Evolutionary conservation across 176 grass and related monocot species (phyloP).

Genomic region (Bonia amplexicaulis): DNA sequence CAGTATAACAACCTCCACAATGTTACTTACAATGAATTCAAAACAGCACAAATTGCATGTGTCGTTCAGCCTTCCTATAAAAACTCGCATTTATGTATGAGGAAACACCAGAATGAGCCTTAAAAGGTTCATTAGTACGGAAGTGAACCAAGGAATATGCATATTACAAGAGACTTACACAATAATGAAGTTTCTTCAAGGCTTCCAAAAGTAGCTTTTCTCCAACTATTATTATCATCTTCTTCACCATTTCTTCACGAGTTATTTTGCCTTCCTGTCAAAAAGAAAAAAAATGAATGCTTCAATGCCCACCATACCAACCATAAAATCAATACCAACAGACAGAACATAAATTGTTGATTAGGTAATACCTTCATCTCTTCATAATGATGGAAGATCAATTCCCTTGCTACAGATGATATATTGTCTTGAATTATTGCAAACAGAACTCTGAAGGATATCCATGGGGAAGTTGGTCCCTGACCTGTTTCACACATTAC

Average conservation of each 20-base stretch:
- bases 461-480: conserved; percentile 67
- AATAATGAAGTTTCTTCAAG: conserved; percentile 45
- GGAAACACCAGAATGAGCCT: too few relatives aligned
- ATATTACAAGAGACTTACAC: conserved; percentile 45
- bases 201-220: conserved; percentile 56
- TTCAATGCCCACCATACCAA: background rate
- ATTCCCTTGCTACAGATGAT: conserved; percentile 56
- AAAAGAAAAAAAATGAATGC: background rate
- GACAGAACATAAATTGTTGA: background rate
- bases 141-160: background rate
- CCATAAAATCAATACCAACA: background rate
- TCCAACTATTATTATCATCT: conserved; percentile 66
- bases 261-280: conserved; percentile 54
- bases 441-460: conserved; percentile 63
- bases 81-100: too few relatives aligned
- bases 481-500: conserved; percentile 30
- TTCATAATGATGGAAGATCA: conserved; percentile 65
- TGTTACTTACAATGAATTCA: background rate
- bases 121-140: background rate
- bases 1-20: background rate
- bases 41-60: too few relatives aligned
- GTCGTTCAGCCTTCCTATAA: too few relatives aligned
- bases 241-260: conserved; percentile 67
- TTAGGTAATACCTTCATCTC: conserved; percentile 55
- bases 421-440: conserved; percentile 47